Percentiles rank a stretch among this genome's conserved stretches.
Conservation (phyloP, 2,329 filamentous ascomycete genomes). For the Cladosporium sp. region DNA sequence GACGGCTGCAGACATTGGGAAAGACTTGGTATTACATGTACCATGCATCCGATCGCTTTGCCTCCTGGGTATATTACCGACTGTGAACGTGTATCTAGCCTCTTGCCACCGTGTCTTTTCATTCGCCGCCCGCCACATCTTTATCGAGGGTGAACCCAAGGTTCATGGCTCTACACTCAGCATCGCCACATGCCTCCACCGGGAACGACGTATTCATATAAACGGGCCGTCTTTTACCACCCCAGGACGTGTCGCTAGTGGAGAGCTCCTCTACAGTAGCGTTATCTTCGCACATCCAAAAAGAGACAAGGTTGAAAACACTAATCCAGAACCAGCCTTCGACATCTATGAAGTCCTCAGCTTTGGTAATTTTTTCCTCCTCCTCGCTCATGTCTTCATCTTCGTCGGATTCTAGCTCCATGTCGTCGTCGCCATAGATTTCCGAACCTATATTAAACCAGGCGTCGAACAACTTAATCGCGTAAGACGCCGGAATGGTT, state of each 20-base stretch:
- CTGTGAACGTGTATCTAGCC: too few relatives aligned
- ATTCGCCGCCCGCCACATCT: background rate
- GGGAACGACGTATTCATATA: background rate
- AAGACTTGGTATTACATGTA: too few relatives aligned
- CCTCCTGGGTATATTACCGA: too few relatives aligned
- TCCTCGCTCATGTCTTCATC: background rate
- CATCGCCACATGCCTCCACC: background rate
- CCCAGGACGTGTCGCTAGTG: background rate
- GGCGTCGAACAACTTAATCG: slow-evolving; percentile 1
- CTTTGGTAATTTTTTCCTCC: background rate
- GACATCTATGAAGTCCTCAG: background rate
- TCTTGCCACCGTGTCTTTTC: background rate
- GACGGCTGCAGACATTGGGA: too few relatives aligned
- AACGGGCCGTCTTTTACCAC: background rate
- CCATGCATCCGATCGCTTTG: too few relatives aligned
- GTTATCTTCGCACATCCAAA: background rate
- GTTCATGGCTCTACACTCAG: background rate
- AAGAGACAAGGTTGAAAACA: background rate
- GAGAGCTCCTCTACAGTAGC: background rate
- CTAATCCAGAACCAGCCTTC: background rate
- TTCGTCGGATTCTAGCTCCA: background rate
- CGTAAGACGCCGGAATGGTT: background rate
- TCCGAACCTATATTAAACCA: background rate
- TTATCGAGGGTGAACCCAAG: background rate
- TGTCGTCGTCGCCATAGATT: background rate